Percentiles rank a stretch among this genome's conserved stretches.
These are phyloP conservation scores for Acanthamoeba healyi DNA, from an alignment of 208 protist species.

Conservation along the genomic window DNA sequence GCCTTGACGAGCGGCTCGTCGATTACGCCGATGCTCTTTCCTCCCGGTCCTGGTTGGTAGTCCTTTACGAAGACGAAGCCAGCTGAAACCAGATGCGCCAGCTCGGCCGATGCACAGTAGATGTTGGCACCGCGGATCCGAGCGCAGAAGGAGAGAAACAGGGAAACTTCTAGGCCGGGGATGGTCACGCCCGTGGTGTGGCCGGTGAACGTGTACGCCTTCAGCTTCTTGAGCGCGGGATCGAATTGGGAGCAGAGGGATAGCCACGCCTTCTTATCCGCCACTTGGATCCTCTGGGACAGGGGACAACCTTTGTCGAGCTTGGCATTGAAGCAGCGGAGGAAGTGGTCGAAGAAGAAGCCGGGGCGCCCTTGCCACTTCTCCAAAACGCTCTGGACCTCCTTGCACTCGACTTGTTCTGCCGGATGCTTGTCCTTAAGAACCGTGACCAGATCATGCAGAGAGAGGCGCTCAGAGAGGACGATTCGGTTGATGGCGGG, in stretches of 20 bases:
- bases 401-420: background rate
- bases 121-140: slow-evolving; percentile 15
- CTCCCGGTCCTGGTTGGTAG: background rate
- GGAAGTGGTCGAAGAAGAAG: slow-evolving; percentile 58
- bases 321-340: background rate
- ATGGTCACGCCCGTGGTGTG: background rate
- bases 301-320: background rate
- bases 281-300: background rate
- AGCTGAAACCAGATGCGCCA: background rate
- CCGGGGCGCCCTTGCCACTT: background rate
- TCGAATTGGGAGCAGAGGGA: background rate
- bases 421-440: background rate
- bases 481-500: background rate
- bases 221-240: background rate
- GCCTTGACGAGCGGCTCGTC: background rate
- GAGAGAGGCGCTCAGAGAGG: background rate
- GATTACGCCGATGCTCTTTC: background rate
- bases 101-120: background rate
- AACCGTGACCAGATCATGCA: background rate
- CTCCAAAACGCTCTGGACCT: background rate
- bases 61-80: background rate
- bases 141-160: background rate
- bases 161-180: background rate
- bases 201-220: background rate
- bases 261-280: background rate